A percentile compares a stretch with the other conserved stretches of the same genome.
Conservation (phyloP, 371 early-diverging fungal species). For the Rozella allomycis region DNA sequence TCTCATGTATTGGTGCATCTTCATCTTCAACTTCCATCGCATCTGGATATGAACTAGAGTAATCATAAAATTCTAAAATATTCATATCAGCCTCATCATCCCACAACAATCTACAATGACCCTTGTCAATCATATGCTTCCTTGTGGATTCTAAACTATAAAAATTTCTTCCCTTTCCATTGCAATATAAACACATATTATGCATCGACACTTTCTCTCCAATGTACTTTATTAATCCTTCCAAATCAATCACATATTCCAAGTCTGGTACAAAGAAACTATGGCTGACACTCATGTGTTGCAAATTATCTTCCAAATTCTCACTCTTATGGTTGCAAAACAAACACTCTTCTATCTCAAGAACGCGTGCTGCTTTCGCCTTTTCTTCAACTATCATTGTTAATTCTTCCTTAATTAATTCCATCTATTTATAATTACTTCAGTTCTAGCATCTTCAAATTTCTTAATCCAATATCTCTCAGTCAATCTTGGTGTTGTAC, state of each 20-base stretch:
- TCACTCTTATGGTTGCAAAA: conserved; percentile 47
- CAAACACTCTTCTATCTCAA: conserved; percentile 47
- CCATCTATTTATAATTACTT: too few species aligned
- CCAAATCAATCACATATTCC: conserved; percentile 66
- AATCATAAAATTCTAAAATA: conserved; percentile 80
- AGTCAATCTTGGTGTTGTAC: background rate
- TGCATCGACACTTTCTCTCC: conserved; percentile 80
- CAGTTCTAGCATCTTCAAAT: conserved; percentile 9
- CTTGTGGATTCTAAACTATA: conserved; percentile 73
- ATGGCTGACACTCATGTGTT: conserved; percentile 73
- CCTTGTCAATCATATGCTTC: conserved; percentile 82
- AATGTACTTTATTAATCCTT: conserved; percentile 66
- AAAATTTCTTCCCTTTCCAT: conserved; percentile 62
- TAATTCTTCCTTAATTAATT: too few species aligned
- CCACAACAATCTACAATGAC: conserved; percentile 78
- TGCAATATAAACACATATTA: conserved; percentile 83
- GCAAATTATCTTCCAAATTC: conserved; percentile 40
- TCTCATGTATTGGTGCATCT: conserved; percentile 11
- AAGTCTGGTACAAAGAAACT: conserved; percentile 88
- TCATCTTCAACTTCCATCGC: conserved; percentile 32
- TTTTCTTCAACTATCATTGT: conserved; percentile 19
- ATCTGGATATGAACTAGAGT: conserved; percentile 35
- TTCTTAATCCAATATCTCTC: conserved; percentile 6
- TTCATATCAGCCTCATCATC: conserved; percentile 67
- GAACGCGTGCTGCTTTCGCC: conserved; percentile 21